Conservation (phyloP, 352 stramenopile species). For the Phytophthora ohioensis region DNA sequence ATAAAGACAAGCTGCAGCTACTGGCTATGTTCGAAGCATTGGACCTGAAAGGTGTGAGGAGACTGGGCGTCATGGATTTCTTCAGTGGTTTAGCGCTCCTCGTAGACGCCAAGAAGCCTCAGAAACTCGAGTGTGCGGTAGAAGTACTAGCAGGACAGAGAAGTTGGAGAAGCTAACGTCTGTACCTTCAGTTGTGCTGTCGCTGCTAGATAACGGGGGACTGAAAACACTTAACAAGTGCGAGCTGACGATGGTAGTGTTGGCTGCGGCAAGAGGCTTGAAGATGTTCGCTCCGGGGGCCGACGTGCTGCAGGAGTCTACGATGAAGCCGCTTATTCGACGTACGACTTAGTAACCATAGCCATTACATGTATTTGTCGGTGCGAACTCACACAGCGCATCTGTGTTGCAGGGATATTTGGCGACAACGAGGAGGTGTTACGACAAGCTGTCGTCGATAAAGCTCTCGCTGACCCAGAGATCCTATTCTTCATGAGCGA, state of each 20-base stretch:
- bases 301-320: conserved; percentile 38
- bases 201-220: conserved; percentile 68
- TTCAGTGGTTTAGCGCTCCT: conserved; percentile 68
- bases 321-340: conserved; percentile 53
- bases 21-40: conserved; percentile 55
- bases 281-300: conserved; percentile 59
- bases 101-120: conserved; percentile 67
- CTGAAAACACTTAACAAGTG: conserved; percentile 66
- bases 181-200: conserved; percentile 56
- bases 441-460: conserved; percentile 53
- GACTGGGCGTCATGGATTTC: conserved; percentile 60
- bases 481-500: conserved; percentile 86
- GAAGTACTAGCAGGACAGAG: neutral
- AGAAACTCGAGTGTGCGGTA: conserved; percentile 67
- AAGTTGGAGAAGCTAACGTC: neutral
- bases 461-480: conserved; percentile 70
- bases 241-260: conserved; percentile 68
- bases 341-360: conserved; percentile 36
- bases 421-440: conserved; percentile 52
- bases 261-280: conserved; percentile 53
- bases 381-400: neutral
- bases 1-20: conserved; percentile 51
- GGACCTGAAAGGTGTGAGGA: conserved; percentile 37
- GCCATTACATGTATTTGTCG: neutral
- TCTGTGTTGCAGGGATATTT: conserved; percentile 48